Evolutionary conservation across 2,329 filamentous ascomycete species (phyloP).

Genomic region (Cryoendolithus antarcticus): DNA sequence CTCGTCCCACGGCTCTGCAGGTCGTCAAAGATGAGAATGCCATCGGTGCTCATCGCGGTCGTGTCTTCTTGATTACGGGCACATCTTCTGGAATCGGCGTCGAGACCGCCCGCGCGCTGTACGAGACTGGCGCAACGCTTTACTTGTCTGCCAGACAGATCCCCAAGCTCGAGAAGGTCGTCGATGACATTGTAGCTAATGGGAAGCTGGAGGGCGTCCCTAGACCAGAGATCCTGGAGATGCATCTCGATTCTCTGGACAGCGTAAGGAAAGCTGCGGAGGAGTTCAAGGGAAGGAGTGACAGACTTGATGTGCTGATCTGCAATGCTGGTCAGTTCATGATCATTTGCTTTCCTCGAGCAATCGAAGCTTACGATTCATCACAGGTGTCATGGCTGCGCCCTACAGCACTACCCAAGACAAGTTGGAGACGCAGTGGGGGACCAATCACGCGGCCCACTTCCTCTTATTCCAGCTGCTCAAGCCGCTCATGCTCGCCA

Average conservation of each 20-base stretch:
- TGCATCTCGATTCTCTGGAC: constrained; percentile 20
- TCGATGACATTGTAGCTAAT: constrained; percentile 16
- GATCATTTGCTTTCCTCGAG: no score
- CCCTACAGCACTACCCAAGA: constrained; percentile 30
- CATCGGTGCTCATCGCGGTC: constrained; percentile 23
- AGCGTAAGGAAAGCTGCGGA: constrained; percentile 23
- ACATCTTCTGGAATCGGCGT: constrained; percentile 32
- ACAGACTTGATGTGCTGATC: constrained; percentile 12
- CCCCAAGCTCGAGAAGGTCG: constrained; percentile 24
- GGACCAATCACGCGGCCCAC: constrained; percentile 40
- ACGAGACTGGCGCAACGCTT: constrained; percentile 32
- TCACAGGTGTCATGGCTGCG: constrained; percentile 30
- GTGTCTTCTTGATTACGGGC: constrained; percentile 33
- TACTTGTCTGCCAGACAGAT: constrained; percentile 33
- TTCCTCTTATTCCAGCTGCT: constrained; percentile 43
- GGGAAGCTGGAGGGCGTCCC: constrained; percentile 8
- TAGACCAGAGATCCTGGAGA: constrained; percentile 13
- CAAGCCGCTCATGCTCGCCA: constrained; percentile 30
- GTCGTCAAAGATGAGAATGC: constrained; percentile 16
- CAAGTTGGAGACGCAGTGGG: constrained; percentile 41
- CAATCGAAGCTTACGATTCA: neutral
- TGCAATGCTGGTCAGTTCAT: constrained; percentile 8
- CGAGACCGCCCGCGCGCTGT: constrained; percentile 34
- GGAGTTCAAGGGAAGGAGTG: constrained; percentile 8
- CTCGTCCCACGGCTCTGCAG: constrained; percentile 15